Percentiles rank a stretch among this genome's conserved stretches.
These are phyloP conservation scores for Biscutella laevigata DNA, from an alignment of 441 rosid genomes.

Conservation along the genomic window DNA sequence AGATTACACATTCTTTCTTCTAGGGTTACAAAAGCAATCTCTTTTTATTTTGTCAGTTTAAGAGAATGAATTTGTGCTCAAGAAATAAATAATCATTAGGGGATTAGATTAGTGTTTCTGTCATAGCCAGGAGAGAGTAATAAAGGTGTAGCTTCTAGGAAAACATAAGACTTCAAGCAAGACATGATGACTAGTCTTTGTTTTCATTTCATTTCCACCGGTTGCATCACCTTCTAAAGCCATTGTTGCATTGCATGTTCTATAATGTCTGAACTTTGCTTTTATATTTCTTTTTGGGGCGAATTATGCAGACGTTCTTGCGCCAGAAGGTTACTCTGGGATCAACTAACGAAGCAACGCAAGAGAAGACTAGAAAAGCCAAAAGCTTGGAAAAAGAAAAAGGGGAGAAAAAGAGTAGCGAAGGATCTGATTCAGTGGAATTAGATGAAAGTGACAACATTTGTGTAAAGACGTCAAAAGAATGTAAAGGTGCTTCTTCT, in stretches of 20 bases:
- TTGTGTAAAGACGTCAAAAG: slow-evolving; percentile 50
- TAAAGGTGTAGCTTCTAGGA: slow-evolving; percentile 1
- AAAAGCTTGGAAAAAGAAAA: slow-evolving; percentile 11
- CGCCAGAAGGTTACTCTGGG: slow-evolving; percentile 85
- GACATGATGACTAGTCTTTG: background rate
- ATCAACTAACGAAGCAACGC: slow-evolving; percentile 43
- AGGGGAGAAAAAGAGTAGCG: slow-evolving; percentile 16
- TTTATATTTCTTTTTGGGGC: no score
- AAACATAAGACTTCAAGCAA: background rate
- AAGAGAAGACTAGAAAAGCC: slow-evolving; percentile 25
- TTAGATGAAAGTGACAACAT: slow-evolving; percentile 21
- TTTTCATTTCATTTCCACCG: background rate
- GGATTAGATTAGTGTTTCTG: background rate
- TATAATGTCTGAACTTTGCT: no score
- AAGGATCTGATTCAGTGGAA: slow-evolving; percentile 26
- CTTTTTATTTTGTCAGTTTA: background rate
- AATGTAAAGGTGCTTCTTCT: slow-evolving; percentile 30
- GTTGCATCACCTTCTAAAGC: no score
- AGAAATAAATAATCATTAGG: background rate
- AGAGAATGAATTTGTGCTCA: background rate
- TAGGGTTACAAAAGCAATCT: background rate
- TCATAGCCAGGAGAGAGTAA: background rate
- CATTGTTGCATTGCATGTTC: no score
- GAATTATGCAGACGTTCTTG: slow-evolving; percentile 77
- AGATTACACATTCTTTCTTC: background rate